Evolutionary conservation across 148 eudicot genomes (phyloP).

Genomic region (Silene uniflora): DNA sequence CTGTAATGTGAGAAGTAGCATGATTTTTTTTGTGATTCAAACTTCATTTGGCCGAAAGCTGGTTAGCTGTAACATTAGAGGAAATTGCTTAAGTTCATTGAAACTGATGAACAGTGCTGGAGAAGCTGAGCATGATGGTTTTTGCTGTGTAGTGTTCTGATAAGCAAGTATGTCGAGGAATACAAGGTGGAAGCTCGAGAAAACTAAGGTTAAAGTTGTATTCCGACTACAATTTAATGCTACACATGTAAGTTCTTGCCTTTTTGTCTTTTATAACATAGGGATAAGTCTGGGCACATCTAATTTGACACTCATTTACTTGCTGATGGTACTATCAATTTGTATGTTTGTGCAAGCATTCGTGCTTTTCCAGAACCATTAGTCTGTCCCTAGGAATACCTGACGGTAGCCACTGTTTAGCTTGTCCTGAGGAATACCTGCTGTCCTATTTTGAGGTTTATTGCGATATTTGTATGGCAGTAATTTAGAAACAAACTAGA

Average conservation of each 20-base stretch:
- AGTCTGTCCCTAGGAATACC: neutral
- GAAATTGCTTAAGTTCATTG: conserved; percentile 12
- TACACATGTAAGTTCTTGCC: conserved; percentile 67
- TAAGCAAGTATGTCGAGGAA: conserved; percentile 63
- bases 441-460: neutral
- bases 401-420: too few relatives aligned
- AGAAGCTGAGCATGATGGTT: conserved; percentile 23
- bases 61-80: neutral
- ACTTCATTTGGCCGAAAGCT: neutral
- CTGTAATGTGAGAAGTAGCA: neutral
- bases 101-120: neutral
- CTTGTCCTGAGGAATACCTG: too few relatives aligned
- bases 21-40: neutral
- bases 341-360: neutral
- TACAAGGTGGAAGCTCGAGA: conserved; percentile 94
- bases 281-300: too few relatives aligned
- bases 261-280: neutral
- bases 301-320: too few relatives aligned
- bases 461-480: neutral
- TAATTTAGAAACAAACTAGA: neutral
- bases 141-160: conserved; percentile 32
- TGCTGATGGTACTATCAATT: neutral
- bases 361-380: neutral
- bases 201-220: conserved; percentile 94
- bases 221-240: conserved; percentile 97